phyloP scores from a whole-genome alignment of 345 rosid genomes.

The Lenwebbia sp. region DNA sequence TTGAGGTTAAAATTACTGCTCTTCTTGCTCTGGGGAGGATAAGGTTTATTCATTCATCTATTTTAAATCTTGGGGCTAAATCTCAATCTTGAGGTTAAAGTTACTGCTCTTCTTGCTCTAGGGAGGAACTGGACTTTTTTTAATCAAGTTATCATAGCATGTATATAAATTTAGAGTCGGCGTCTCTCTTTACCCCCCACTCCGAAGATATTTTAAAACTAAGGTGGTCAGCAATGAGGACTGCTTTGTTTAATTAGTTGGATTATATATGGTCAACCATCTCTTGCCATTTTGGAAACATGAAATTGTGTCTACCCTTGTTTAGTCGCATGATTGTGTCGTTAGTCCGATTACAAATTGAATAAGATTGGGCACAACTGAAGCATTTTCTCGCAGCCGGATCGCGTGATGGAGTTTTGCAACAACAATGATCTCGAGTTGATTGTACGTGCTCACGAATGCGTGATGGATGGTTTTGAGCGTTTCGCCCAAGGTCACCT shows the following conservation, averaged over 20 bases:
- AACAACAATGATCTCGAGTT: conserved; percentile 95
- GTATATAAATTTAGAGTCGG: neutral
- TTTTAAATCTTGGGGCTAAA: neutral
- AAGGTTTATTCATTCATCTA: neutral
- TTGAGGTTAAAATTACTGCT: neutral
- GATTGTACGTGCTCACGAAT: conserved; percentile 97
- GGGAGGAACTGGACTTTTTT: neutral
- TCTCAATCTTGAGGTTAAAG: neutral
- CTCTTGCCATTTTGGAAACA: neutral
- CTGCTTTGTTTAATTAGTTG: neutral
- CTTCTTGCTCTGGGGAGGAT: neutral
- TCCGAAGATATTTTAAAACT: neutral
- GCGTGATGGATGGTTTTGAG: conserved; percentile 99
- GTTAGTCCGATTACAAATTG: neutral
- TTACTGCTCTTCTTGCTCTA: neutral
- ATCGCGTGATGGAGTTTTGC: conserved; percentile 98
- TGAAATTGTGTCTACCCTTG: neutral
- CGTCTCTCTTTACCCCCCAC: neutral
- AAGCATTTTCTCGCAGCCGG: conserved; percentile 57
- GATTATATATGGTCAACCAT: neutral
- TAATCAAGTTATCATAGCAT: neutral
- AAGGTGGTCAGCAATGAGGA: neutral
- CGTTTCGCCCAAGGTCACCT: conserved; percentile 97
- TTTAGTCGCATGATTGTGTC: neutral
- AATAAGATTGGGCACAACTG: neutral